A percentile compares a stretch with the other conserved stretches of the same genome.
These are phyloP conservation scores for Sphaerulina populicola DNA, from an alignment of 2,329 filamentous ascomycete species.

Conservation along the genomic window DNA sequence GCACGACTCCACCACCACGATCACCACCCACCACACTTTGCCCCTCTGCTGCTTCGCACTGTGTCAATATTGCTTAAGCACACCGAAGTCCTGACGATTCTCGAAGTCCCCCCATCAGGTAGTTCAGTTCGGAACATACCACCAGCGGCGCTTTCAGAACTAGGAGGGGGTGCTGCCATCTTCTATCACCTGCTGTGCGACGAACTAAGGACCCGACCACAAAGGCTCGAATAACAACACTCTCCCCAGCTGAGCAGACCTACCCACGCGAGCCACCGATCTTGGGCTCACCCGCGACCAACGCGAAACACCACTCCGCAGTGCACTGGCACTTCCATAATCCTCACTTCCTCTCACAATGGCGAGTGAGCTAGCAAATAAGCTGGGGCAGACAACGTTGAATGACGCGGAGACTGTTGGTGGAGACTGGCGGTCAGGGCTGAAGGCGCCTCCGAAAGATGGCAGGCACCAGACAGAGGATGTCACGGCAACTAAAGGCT, in stretches of 20 bases:
- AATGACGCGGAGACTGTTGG: conserved; percentile 43
- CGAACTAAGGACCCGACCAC: neutral
- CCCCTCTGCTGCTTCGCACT: neutral
- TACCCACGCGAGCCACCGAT: conserved; percentile 1
- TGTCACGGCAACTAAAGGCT: conserved; percentile 94
- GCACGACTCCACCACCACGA: neutral
- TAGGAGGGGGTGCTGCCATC: no score
- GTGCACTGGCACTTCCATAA: conserved; percentile 4
- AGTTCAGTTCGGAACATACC: neutral
- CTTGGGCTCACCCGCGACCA: neutral
- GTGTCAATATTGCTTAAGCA: neutral
- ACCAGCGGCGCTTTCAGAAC: neutral
- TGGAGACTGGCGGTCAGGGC: conserved; percentile 64
- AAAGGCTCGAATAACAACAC: neutral
- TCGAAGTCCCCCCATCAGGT: neutral
- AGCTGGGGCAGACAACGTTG: conserved; percentile 49
- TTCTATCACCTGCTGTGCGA: neutral
- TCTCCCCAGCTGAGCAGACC: neutral
- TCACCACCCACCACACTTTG: neutral
- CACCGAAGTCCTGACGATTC: neutral
- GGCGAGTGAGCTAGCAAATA: conserved; percentile 46
- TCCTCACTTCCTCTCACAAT: conserved; percentile 28
- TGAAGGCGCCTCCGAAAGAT: conserved; percentile 67
- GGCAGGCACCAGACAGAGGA: conserved; percentile 82
- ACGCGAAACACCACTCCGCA: neutral